Conservation (phyloP, 1,139 yeast genomes). For the Neolecta irregularis region DNA sequence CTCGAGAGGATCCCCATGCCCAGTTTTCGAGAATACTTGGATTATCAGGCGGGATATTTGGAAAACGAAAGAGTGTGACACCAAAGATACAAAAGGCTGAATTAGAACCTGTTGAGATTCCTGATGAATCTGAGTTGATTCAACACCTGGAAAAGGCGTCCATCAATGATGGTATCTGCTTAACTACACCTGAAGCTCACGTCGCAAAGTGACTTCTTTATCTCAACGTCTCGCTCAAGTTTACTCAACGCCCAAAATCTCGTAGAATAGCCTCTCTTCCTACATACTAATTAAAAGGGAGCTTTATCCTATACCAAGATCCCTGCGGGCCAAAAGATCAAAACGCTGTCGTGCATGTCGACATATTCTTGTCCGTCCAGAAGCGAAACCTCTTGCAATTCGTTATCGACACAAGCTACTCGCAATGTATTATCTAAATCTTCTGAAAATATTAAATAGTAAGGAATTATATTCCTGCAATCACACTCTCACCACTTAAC, state of each 20-base stretch:
- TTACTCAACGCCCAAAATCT: no score
- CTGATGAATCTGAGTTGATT: constrained; percentile 2
- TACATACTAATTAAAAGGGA: background rate
- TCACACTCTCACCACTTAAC: constrained; percentile 1
- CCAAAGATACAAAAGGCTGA: background rate
- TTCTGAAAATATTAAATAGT: background rate
- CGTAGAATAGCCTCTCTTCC: background rate
- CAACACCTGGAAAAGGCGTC: background rate
- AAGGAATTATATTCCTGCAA: constrained; percentile 3
- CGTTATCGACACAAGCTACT: background rate
- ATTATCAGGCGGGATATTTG: background rate
- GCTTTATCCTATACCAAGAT: constrained; percentile 14
- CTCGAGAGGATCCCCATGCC: background rate
- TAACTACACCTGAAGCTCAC: no score
- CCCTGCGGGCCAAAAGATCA: constrained; percentile 16
- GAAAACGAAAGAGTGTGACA: background rate
- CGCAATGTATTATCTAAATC: constrained; percentile 3
- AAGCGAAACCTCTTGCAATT: constrained; percentile 5
- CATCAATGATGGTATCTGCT: constrained; percentile 3
- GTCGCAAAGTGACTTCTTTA: no score
- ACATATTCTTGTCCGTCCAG: constrained; percentile 18
- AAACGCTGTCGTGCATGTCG: constrained; percentile 18
- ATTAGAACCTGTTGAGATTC: background rate
- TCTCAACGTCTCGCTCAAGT: no score
- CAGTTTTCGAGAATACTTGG: background rate